phyloP scores from a whole-genome alignment of 192 early-diverging fungal genomes.

The Glomus cerebriforme region DNA sequence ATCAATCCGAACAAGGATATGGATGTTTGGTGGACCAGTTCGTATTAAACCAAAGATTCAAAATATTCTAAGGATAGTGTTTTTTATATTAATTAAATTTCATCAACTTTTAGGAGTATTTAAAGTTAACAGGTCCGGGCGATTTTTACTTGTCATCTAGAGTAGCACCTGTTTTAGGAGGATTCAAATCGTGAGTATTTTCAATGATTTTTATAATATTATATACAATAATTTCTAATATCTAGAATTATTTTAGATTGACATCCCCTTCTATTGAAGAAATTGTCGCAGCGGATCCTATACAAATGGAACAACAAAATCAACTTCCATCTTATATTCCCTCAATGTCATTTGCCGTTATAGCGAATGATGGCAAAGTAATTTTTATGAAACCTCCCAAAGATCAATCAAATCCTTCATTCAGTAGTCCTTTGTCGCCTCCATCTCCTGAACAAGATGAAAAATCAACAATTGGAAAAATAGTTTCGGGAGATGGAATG shows the following conservation, averaged over 20 bases:
- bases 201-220: background rate
- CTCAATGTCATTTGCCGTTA: conserved; percentile 22
- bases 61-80: background rate
- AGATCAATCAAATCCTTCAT: background rate
- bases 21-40: conserved; percentile 45
- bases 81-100: background rate
- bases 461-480: background rate
- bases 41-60: conserved; percentile 11
- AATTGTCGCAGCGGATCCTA: conserved; percentile 10
- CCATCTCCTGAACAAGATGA: background rate
- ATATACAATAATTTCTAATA: background rate
- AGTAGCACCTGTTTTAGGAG: conserved; percentile 28
- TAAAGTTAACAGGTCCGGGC: conserved; percentile 60
- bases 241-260: background rate
- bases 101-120: conserved; percentile 46
- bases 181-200: background rate
- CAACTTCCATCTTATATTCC: conserved; percentile 9
- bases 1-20: conserved; percentile 35
- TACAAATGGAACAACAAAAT: background rate
- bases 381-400: background rate
- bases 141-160: conserved; percentile 63
- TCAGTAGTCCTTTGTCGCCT: background rate
- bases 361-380: conserved; percentile 16
- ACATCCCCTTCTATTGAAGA: conserved; percentile 33
- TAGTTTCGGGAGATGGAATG: background rate